Conservation (phyloP, 2,329 filamentous ascomycete species). For the Paecilomyces variotii region DNA sequence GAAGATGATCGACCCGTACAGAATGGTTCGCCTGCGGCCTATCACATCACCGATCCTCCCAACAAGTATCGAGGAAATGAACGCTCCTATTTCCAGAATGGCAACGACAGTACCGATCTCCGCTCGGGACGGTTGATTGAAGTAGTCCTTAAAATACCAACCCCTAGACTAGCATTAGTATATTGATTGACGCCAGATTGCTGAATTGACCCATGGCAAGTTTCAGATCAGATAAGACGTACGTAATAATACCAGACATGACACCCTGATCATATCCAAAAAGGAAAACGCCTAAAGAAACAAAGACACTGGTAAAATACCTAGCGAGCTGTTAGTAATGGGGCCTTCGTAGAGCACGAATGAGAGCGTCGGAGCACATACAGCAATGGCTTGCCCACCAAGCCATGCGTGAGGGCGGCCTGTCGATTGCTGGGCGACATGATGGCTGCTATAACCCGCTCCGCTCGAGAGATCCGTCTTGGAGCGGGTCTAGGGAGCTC, state of each 20-base stretch:
- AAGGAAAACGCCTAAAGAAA: conserved; percentile 56
- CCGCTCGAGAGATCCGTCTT: conserved; percentile 55
- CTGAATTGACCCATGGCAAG: not conserved
- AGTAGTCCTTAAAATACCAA: conserved; percentile 82
- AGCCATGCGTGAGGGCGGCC: conserved; percentile 70
- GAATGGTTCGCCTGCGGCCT: conserved; percentile 78
- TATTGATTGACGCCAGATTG: not conserved
- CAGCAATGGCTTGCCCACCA: conserved; percentile 93
- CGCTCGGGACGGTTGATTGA: conserved; percentile 76
- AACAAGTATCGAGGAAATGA: conserved; percentile 79
- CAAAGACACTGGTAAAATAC: conserved; percentile 84
- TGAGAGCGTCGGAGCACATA: conserved; percentile 39
- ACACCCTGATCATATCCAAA: conserved; percentile 60
- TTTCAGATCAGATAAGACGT: conserved; percentile 15
- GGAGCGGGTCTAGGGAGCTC: conserved; percentile 63
- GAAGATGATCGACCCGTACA: conserved; percentile 90
- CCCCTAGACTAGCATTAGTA: conserved; percentile 49
- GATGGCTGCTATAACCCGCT: conserved; percentile 68
- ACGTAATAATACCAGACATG: conserved; percentile 65
- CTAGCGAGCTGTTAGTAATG: conserved; percentile 40
- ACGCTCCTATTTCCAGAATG: conserved; percentile 87
- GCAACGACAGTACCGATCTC: conserved; percentile 96
- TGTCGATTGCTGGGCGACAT: conserved; percentile 69
- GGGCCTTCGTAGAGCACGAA: not conserved
- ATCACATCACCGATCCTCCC: conserved; percentile 87